Base-by-base conservation (phyloP, 176 grass and related monocot species). In the Ampelocalamus luodianensis region DNA sequence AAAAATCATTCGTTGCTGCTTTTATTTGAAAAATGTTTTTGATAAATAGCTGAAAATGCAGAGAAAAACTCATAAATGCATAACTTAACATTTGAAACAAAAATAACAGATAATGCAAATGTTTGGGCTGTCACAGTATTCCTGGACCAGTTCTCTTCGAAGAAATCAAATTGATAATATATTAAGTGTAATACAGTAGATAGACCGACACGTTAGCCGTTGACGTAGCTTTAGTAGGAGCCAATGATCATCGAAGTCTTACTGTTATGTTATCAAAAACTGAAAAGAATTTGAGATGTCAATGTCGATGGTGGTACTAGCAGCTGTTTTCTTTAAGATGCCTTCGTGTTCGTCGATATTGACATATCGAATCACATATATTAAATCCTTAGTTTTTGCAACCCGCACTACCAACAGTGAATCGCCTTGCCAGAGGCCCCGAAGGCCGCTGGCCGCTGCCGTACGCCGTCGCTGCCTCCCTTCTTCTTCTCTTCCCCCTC, bases 161-260 rank as follows among this genome's bases (percentile, higher is more conserved):
- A 32, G 76, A 4, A 64, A 45, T 24, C 23, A 8, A 9, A 5
- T 11, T 13, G 74, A 6, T 15, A 20, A 55, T 1, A 58, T 9
- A 51, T 42, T 8, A 18, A 59, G 3, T 59, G 55, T 23, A 23
- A 59, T 23, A 10, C 8, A n/a, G 20, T 10, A 58, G 20, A 9
- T 39, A 22, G 73, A 22, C 84, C 2, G 34, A 2, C 77, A 73
- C 59, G 85, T 36, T 74, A 45, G 17, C 24, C 45, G 70, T 82
- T 87, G 79, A 82, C 72, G 9, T 11, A 34, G 68, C 56, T 16
- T 66, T 12, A 40, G 29, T 39, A 4, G 1, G 23, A 43, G 17
- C 54, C 54, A 44, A 36, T 44, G 34, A 23, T 38, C 51, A 15
- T 38, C 18, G 10, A 55, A 10, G 2, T 13, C 0, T 3, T 39